Base-by-base conservation (phyloP, 2,329 filamentous ascomycete genomes). In the Phoma sp. region DNA sequence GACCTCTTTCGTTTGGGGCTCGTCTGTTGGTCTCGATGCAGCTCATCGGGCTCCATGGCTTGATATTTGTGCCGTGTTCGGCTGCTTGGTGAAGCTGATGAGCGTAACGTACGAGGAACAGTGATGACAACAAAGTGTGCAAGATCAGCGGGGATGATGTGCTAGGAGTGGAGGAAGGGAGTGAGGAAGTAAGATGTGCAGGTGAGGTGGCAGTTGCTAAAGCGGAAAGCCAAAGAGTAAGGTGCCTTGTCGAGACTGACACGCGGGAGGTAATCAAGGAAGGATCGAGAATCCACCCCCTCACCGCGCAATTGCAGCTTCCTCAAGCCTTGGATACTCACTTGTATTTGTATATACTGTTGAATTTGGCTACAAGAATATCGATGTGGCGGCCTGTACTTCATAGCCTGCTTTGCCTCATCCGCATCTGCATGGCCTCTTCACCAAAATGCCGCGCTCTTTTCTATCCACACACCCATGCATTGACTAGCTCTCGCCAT, bases 351-450 rank as follows among this genome's bases (percentile, higher is more conserved):
- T 21, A 21, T 37, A 21, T 37, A 37, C 34, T 37, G 18, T 28
- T 40, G 11, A 18, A 17, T 42, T 42, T 42, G 17, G 34, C 36
- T 48, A 48, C 45, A 32, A 15, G 21, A 48, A 48, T n/a, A 26
- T 33, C 28, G 12, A 28, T 17, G 12, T 40, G 46, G 28, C 20
- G 20, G 46, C 46, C 46, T 45, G n/a, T 32, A 34, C 29, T 40
- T 46, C 36, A 15, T 36, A 46, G 29, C 28, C 42, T 52, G 49
- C 49, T 17, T 46, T 34, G n/a, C 34, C n/a, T 23, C 17, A 26
- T 32, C 29, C 28, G 42, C 33, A 1, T 6, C 1, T 34, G 29
- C 49, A 52, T 28, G 30, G n/a, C 34, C 42, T 21, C 20, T 15
- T 40, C 12, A 7, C 10, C 36, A 17, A 36, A n/a, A 42, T 18